These are phyloP conservation scores for Sporopachydermia lactativora DNA, from an alignment of 805 yeast species.

Conservation along the genomic window DNA sequence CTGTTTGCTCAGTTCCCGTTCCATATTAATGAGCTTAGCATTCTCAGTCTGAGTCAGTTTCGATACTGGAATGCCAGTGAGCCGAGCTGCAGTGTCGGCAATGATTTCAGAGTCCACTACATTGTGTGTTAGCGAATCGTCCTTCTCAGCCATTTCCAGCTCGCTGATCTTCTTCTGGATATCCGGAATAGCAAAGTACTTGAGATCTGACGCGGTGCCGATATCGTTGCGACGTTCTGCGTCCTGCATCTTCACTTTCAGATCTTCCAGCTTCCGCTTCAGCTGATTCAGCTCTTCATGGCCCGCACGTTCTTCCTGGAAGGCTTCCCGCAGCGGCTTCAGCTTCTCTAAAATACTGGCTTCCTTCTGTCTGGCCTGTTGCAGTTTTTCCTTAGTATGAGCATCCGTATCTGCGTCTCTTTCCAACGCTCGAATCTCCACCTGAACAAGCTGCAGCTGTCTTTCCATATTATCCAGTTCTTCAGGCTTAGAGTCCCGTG, in stretches of 20 bases:
- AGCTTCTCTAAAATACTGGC: slow-evolving; percentile 79
- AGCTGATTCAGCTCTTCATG: slow-evolving; percentile 84
- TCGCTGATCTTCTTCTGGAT: slow-evolving; percentile 58
- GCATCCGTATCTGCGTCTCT: slow-evolving; percentile 70
- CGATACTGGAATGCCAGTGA: slow-evolving; percentile 93
- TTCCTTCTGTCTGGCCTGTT: slow-evolving; percentile 60
- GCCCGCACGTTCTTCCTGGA: slow-evolving; percentile 75
- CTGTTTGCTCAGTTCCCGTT: slow-evolving; percentile 58
- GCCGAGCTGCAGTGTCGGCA: slow-evolving; percentile 92
- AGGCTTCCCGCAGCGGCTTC: slow-evolving; percentile 74
- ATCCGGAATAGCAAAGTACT: slow-evolving; percentile 96
- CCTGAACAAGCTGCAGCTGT: slow-evolving; percentile 80
- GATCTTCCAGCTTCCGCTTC: slow-evolving; percentile 82
- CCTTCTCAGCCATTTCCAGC: slow-evolving; percentile 61
- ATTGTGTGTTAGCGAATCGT: slow-evolving; percentile 61
- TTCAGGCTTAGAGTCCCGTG: slow-evolving; percentile 96
- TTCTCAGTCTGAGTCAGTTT: slow-evolving; percentile 94
- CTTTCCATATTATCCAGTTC: slow-evolving; percentile 90
- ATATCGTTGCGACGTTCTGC: slow-evolving; percentile 97
- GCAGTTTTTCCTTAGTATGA: slow-evolving; percentile 75
- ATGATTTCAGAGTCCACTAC: slow-evolving; percentile 87
- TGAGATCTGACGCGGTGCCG: slow-evolving; percentile 86
- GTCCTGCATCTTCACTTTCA: slow-evolving; percentile 84
- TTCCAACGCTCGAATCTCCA: slow-evolving; percentile 92
- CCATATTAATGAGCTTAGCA: slow-evolving; percentile 88